Evolutionary conservation across 129 eudicot genomes (phyloP).

Genomic region (Lactuca saligna): DNA sequence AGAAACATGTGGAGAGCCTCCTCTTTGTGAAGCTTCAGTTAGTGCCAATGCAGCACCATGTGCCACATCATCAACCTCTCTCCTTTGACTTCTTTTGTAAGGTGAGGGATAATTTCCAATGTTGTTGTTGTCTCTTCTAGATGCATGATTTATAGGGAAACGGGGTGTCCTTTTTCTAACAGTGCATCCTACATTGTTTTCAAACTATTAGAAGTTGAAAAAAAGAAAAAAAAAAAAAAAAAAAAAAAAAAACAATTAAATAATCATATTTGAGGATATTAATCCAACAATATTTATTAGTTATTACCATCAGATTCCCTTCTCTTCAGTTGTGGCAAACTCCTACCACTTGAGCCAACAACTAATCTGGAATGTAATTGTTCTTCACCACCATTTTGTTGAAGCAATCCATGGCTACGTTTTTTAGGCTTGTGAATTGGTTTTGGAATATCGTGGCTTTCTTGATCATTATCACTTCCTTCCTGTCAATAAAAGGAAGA

Average conservation of each 20-base stretch:
- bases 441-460: constrained; percentile 23
- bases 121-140: constrained; percentile 32
- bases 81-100: constrained; percentile 33
- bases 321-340: constrained; percentile 38
- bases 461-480: constrained; percentile 47
- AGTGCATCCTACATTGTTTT: constrained; percentile 36
- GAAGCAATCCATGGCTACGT: constrained; percentile 32
- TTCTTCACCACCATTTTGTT: constrained; percentile 34
- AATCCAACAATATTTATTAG: background rate
- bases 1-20: constrained; percentile 46
- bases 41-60: constrained; percentile 49
- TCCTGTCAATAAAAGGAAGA: constrained; percentile 33
- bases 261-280: background rate
- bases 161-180: constrained; percentile 68
- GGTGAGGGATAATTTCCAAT: constrained; percentile 32
- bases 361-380: constrained; percentile 32
- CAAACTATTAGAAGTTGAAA: background rate
- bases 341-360: constrained; percentile 38
- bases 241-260: background rate
- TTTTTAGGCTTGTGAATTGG: constrained; percentile 38
- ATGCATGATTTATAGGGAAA: constrained; percentile 44
- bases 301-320: constrained; percentile 45
- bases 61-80: constrained; percentile 39
- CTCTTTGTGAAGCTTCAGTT: constrained; percentile 53
- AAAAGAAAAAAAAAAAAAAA: background rate